These are phyloP conservation scores for Pyrenophora tritici-repentis DNA, from an alignment of 2,329 filamentous ascomycete genomes.

Conservation along the genomic window DNA sequence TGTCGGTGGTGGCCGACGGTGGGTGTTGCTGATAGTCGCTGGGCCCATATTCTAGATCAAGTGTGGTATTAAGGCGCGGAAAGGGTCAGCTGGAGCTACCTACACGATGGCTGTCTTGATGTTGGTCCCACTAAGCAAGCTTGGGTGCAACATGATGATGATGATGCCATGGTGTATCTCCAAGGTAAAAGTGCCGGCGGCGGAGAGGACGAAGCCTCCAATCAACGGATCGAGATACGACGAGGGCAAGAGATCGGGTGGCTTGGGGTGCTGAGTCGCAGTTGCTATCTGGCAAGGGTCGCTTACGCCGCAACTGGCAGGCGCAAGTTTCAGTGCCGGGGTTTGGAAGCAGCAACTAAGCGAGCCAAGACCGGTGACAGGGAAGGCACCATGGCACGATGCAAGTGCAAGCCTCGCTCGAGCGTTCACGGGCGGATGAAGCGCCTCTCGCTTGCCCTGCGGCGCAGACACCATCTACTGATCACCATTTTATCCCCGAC, in stretches of 20 bases:
- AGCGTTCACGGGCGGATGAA: slow-evolving; percentile 9
- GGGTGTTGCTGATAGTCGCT: too few relatives aligned
- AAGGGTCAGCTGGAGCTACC: too few relatives aligned
- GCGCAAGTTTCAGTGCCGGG: slow-evolving; percentile 2
- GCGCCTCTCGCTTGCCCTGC: slow-evolving; percentile 11
- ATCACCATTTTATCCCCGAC: slow-evolving; percentile 7
- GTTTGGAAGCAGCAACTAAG: slow-evolving; percentile 11
- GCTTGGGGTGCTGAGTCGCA: neutral
- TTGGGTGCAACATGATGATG: too few relatives aligned
- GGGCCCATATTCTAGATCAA: too few relatives aligned
- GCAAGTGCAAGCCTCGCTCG: slow-evolving; percentile 7
- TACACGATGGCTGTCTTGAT: too few relatives aligned
- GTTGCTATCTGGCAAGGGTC: neutral
- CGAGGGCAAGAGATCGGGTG: neutral
- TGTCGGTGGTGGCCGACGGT: too few relatives aligned
- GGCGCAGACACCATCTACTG: slow-evolving; percentile 12
- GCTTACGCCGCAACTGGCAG: slow-evolving; percentile 5
- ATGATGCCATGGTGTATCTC: too few relatives aligned
- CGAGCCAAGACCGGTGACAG: slow-evolving; percentile 9
- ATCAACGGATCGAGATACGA: neutral
- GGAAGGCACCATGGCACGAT: neutral
- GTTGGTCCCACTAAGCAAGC: too few relatives aligned
- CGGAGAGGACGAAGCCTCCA: too few relatives aligned
- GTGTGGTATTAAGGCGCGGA: too few relatives aligned
- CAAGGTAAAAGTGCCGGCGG: too few relatives aligned